Conservation (phyloP, 306 rosid species). For the Cucumis melo region DNA sequence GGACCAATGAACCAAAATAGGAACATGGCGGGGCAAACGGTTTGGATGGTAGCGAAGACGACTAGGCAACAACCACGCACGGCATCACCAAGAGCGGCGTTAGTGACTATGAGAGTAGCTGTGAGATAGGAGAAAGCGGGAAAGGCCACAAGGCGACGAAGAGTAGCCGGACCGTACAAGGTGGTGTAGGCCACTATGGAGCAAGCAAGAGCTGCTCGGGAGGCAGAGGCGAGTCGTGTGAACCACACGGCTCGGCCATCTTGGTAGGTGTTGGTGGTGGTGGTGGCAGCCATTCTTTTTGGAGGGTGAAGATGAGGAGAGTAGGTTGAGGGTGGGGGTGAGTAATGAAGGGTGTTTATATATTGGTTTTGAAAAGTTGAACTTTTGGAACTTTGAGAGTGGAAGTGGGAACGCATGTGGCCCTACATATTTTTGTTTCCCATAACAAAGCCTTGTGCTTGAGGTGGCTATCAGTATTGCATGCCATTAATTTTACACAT, state of each 20-base stretch:
- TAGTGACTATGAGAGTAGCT: slow-evolving; percentile 32
- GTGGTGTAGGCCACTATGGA: slow-evolving; percentile 33
- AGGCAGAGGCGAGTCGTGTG: slow-evolving; percentile 40
- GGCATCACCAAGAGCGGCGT: slow-evolving; percentile 49
- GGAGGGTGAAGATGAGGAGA: background rate
- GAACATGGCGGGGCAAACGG: slow-evolving; percentile 37
- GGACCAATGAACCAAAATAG: slow-evolving; percentile 41
- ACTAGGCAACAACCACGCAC: slow-evolving; percentile 37
- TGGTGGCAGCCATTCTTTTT: background rate
- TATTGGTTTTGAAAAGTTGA: background rate
- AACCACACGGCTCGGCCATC: background rate
- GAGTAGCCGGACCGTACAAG: slow-evolving; percentile 34
- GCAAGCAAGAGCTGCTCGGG: slow-evolving; percentile 43
- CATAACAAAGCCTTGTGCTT: background rate
- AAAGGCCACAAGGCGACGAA: slow-evolving; percentile 29
- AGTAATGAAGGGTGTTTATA: background rate
- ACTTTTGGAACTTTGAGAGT: background rate
- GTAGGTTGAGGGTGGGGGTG: background rate
- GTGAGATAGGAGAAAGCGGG: slow-evolving; percentile 67
- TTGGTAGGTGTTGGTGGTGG: background rate
- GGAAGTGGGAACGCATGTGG: background rate
- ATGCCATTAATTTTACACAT: background rate
- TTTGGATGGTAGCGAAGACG: slow-evolving; percentile 33
- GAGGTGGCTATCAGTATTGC: background rate
- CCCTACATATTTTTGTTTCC: background rate